Base-by-base conservation (phyloP, 164 flowering plant species). In the Annona cherimola region DNA sequence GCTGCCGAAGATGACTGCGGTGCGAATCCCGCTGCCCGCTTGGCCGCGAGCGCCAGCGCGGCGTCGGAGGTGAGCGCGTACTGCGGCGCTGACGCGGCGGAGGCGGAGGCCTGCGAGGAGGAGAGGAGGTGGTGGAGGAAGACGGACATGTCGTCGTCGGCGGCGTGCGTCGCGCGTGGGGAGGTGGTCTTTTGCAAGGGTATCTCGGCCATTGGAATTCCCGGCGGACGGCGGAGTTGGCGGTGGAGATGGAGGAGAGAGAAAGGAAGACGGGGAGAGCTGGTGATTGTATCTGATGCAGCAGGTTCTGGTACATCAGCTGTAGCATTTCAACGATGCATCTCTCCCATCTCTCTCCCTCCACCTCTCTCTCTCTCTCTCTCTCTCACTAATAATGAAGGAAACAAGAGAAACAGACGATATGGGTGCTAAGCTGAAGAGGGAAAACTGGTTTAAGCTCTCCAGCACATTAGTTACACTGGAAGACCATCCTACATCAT, bases 91-190 rank as follows among this genome's bases (percentile, higher is more conserved):
- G 60, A 42, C 35, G 70, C 6, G 4, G 50, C 73, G 43, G 80
- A 35, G 20, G 85, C 39, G 11, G 86, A 69, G 11, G 85, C 72
- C 0, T 74, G 59, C 0, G 82, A 68, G 20, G 71, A 73, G 12
- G 85, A 77, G 39, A 86, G 78, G 16, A 86, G 74, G 41, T 88
- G 88, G 46, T 83, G 86, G 1, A 88, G 76, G 42, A 86, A 83
- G 14, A 79, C 35, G 0, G 87, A 81, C 43, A 87, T 76, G 26
- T 85, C 90, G 69, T 86, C 89, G 4, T 83, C 69, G 45, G 2
- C 42, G 18, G 16, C 57, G 69, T 43, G 50, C 40, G 9, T 64
- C 44, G 70, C 14, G 45, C 59, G 20, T 16, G 68, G 60, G 63
- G 43, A 60, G 50, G 50, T 62, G 3, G 75, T 45, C 66, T 82